These are phyloP conservation scores for Orobanche coerulescens DNA, from an alignment of 257 asterid species.

Conservation along the genomic window DNA sequence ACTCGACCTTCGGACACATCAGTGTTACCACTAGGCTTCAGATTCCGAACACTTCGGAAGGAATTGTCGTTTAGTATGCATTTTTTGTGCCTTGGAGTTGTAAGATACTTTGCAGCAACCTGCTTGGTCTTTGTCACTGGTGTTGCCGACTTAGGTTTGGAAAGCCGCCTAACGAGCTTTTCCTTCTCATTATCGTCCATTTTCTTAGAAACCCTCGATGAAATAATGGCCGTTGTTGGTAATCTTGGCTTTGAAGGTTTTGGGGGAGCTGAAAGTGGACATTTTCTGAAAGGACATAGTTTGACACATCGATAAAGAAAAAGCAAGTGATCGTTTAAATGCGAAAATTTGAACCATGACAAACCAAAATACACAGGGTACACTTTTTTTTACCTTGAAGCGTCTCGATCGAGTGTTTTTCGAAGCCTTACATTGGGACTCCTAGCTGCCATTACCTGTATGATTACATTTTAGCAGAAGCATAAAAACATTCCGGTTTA, in stretches of 20 bases:
- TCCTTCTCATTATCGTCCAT: slow-evolving; percentile 33
- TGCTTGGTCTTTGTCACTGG: slow-evolving; percentile 57
- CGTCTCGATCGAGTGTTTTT: slow-evolving; percentile 55
- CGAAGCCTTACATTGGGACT: slow-evolving; percentile 79
- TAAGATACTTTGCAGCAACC: slow-evolving; percentile 86
- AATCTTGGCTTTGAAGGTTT: slow-evolving; percentile 62
- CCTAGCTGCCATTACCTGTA: slow-evolving; percentile 96
- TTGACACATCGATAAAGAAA: neutral
- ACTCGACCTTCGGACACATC: slow-evolving; percentile 36
- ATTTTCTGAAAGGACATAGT: slow-evolving; percentile 46
- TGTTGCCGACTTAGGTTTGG: slow-evolving; percentile 30
- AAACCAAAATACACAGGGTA: neutral
- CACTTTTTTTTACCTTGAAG: slow-evolving; percentile 40
- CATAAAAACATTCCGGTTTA: neutral
- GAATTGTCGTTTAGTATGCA: slow-evolving; percentile 31
- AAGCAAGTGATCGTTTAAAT: neutral
- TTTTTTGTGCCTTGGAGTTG: slow-evolving; percentile 75
- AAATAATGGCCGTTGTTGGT: slow-evolving; percentile 43
- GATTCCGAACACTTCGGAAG: slow-evolving; percentile 67
- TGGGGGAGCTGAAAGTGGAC: slow-evolving; percentile 87
- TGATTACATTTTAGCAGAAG: slow-evolving; percentile 1
- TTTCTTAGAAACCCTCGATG: slow-evolving; percentile 54
- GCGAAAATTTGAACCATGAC: neutral
- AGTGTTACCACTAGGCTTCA: slow-evolving; percentile 31
- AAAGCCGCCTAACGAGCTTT: slow-evolving; percentile 29